Conservation (phyloP, 805 yeast genomes). For the Blastobotrys robertii region DNA sequence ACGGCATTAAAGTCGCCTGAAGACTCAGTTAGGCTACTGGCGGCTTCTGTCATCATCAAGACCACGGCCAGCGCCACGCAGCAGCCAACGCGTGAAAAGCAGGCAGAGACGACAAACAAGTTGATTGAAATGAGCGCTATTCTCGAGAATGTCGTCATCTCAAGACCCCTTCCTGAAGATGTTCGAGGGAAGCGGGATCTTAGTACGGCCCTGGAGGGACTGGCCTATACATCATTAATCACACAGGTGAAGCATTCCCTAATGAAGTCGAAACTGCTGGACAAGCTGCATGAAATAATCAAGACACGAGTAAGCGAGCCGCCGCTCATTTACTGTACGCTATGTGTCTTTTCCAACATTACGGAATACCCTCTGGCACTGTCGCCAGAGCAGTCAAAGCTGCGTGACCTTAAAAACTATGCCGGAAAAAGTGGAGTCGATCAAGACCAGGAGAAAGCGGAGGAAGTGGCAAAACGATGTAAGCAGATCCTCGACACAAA, state of each 20-base stretch:
- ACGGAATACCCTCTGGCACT: slow-evolving; percentile 25
- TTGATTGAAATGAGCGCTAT: too few species aligned
- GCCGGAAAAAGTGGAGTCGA: slow-evolving; percentile 21
- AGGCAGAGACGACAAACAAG: slow-evolving; percentile 5
- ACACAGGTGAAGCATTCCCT: slow-evolving; percentile 23
- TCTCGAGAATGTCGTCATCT: slow-evolving; percentile 6
- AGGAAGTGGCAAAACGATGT: slow-evolving; percentile 17
- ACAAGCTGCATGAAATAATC: slow-evolving; percentile 11
- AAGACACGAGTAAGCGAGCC: slow-evolving; percentile 13
- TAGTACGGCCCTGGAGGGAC: slow-evolving; percentile 28
- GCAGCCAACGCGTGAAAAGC: slow-evolving; percentile 13
- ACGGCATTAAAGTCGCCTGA: slow-evolving; percentile 17
- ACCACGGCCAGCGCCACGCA: slow-evolving; percentile 17
- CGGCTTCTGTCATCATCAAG: slow-evolving; percentile 29
- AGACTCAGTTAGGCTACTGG: slow-evolving; percentile 18
- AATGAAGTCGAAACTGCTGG: slow-evolving; percentile 13
- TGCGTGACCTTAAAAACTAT: slow-evolving; percentile 20
- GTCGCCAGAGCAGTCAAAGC: slow-evolving; percentile 22
- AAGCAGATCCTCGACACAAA: slow-evolving; percentile 20
- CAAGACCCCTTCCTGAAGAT: slow-evolving; percentile 4
- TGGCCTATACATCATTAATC: slow-evolving; percentile 28
- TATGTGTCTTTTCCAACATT: slow-evolving; percentile 25
- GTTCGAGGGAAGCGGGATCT: slow-evolving; percentile 3
- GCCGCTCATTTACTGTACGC: slow-evolving; percentile 24
- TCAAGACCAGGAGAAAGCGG: slow-evolving; percentile 14